Conservation (phyloP, 768 basidiomycete species). For the Rubroboletus pulcherrimus region DNA sequence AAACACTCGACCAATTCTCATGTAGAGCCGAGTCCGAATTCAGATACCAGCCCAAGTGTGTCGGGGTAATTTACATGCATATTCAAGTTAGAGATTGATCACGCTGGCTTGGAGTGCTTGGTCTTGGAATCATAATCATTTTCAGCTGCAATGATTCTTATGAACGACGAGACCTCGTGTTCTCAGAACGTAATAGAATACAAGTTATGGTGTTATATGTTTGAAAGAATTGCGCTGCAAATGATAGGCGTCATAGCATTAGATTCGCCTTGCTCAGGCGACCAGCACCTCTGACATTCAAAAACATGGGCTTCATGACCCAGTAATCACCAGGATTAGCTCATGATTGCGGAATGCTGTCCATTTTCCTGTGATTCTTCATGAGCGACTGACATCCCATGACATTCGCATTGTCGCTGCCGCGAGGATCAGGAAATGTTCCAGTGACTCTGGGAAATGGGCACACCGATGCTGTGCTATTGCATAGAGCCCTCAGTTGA, state of each 20-base stretch:
- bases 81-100: too few relatives aligned
- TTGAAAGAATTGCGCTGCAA: background rate
- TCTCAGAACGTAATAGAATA: background rate
- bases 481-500: background rate
- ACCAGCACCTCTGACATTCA: background rate
- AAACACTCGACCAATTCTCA: too few relatives aligned
- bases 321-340: background rate
- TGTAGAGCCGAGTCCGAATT: too few relatives aligned
- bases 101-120: too few relatives aligned
- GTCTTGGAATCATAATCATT: too few relatives aligned
- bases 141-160: too few relatives aligned
- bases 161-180: too few relatives aligned
- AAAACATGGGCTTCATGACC: too few relatives aligned
- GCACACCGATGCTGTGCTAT: background rate
- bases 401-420: slow-evolving; percentile 11
- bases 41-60: too few relatives aligned
- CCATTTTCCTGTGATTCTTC: background rate
- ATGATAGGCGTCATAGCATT: background rate
- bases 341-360: background rate
- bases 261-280: background rate
- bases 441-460: too few relatives aligned
- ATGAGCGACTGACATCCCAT: background rate
- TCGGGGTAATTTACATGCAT: too few relatives aligned
- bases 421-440: background rate
- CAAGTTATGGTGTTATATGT: background rate